Conservation (phyloP, 108 stramenopile genomes). For the Tribonema minus region DNA sequence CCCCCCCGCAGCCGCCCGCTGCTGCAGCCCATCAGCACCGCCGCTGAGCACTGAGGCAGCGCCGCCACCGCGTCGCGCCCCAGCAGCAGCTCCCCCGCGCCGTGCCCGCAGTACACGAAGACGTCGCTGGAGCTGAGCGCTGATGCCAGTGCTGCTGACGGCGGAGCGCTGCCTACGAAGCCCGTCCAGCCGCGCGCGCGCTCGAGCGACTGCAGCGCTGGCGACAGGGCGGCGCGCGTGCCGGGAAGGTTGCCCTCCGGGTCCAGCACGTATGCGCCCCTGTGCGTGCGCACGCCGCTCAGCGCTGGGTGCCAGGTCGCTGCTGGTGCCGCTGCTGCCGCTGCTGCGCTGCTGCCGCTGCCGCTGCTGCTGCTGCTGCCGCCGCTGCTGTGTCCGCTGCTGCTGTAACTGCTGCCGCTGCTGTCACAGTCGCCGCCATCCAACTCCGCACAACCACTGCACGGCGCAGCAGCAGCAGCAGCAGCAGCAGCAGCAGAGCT, state of each 20-base stretch:
- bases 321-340: neutral
- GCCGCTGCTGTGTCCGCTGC: neutral
- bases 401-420: slow-evolving; percentile 5
- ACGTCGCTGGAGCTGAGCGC: slow-evolving; percentile 63
- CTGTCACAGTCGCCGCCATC: too few relatives aligned
- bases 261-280: slow-evolving; percentile 76
- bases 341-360: neutral
- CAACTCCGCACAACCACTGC: neutral
- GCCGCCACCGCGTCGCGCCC: slow-evolving; percentile 58
- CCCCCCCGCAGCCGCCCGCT: slow-evolving; percentile 31
- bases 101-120: slow-evolving; percentile 91
- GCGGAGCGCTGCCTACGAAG: slow-evolving; percentile 65
- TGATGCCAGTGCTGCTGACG: slow-evolving; percentile 57
- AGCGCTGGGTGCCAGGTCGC: slow-evolving; percentile 13
- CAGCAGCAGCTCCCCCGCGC: slow-evolving; percentile 78
- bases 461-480: neutral
- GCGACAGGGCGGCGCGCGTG: slow-evolving; percentile 66
- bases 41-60: slow-evolving; percentile 30
- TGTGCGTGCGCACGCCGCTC: slow-evolving; percentile 24
- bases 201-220: slow-evolving; percentile 60
- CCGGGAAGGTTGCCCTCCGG: slow-evolving; percentile 81
- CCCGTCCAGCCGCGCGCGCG: slow-evolving; percentile 71
- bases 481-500: neutral
- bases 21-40: slow-evolving; percentile 95
- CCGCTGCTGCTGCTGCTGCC: slow-evolving; percentile 17